Evolutionary conservation across 1,139 yeast genomes (phyloP).

Genomic region (Hansenula sp.): DNA sequence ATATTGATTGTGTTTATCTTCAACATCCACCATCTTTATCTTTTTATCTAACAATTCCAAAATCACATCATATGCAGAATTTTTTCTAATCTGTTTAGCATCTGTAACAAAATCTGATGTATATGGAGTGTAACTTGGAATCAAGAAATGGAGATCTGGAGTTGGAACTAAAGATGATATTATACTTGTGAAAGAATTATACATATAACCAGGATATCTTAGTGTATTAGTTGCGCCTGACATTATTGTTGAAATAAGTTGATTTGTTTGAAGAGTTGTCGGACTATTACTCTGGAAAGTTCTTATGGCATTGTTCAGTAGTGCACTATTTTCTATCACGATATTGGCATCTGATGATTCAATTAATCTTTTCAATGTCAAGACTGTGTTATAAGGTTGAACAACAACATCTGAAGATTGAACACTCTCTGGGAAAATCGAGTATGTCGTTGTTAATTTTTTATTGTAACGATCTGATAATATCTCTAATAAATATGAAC

Average conservation of each 20-base stretch:
- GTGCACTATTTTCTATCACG: slow-evolving; percentile 87
- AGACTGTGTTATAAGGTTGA: slow-evolving; percentile 88
- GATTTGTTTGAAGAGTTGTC: slow-evolving; percentile 64
- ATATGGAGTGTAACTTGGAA: slow-evolving; percentile 87
- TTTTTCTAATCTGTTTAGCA: slow-evolving; percentile 60
- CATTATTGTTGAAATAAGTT: slow-evolving; percentile 78
- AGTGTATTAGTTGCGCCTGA: slow-evolving; percentile 83
- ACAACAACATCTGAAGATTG: slow-evolving; percentile 93
- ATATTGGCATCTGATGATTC: slow-evolving; percentile 83
- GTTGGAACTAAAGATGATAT: slow-evolving; percentile 82
- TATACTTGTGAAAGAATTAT: slow-evolving; percentile 79
- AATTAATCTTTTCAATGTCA: slow-evolving; percentile 76
- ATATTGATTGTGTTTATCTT: slow-evolving; percentile 44
- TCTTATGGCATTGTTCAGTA: slow-evolving; percentile 37
- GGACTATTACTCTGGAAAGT: slow-evolving; percentile 31
- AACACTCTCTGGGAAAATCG: slow-evolving; percentile 76
- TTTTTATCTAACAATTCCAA: slow-evolving; percentile 78
- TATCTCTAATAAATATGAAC: slow-evolving; percentile 74
- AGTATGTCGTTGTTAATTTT: slow-evolving; percentile 78
- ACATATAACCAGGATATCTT: slow-evolving; percentile 89
- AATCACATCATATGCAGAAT: slow-evolving; percentile 80
- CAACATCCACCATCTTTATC: slow-evolving; percentile 65
- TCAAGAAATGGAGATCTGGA: slow-evolving; percentile 83
- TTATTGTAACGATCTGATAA: slow-evolving; percentile 80
- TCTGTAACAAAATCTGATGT: slow-evolving; percentile 56